Percentiles rank a stretch among this genome's conserved stretches.
These are phyloP conservation scores for Ensete ventricosum DNA, from an alignment of 176 grass and related monocot species.

Conservation along the genomic window DNA sequence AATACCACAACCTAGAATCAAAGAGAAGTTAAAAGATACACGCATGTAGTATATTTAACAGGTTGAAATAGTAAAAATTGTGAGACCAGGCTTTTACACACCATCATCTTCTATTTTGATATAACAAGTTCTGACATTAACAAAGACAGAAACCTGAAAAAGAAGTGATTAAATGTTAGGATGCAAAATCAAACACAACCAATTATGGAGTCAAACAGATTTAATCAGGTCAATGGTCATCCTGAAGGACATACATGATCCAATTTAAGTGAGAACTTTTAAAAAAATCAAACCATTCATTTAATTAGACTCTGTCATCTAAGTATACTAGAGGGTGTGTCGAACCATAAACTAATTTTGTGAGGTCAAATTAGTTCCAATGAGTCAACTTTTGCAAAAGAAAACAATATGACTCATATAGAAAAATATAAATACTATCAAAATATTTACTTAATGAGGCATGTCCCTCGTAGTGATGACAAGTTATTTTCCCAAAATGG, in stretches of 20 bases:
- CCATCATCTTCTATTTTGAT: slow-evolving; percentile 90
- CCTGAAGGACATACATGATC: background rate
- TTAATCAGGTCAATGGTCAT: background rate
- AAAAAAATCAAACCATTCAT: background rate
- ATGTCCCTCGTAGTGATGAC: too few species aligned
- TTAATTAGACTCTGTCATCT: too few species aligned
- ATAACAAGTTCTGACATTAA: slow-evolving; percentile 62
- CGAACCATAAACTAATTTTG: too few species aligned
- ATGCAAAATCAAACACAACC: background rate
- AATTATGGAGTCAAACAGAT: background rate
- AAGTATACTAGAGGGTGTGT: too few species aligned
- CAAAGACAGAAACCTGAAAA: slow-evolving; percentile 58
- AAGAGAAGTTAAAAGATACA: background rate
- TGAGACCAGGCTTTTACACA: slow-evolving; percentile 11
- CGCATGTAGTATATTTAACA: too few species aligned
- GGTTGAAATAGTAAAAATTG: background rate
- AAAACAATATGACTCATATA: too few species aligned
- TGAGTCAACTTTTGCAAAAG: too few species aligned
- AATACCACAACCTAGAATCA: slow-evolving; percentile 71
- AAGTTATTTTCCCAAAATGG: too few species aligned
- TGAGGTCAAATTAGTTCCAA: too few species aligned
- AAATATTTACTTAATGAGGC: too few species aligned
- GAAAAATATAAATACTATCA: too few species aligned
- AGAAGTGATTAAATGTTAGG: slow-evolving; percentile 1
- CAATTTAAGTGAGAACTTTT: too few species aligned